These are phyloP conservation scores for Lachnellula hyalina DNA, from an alignment of 2,329 filamentous ascomycete genomes.

Conservation along the genomic window DNA sequence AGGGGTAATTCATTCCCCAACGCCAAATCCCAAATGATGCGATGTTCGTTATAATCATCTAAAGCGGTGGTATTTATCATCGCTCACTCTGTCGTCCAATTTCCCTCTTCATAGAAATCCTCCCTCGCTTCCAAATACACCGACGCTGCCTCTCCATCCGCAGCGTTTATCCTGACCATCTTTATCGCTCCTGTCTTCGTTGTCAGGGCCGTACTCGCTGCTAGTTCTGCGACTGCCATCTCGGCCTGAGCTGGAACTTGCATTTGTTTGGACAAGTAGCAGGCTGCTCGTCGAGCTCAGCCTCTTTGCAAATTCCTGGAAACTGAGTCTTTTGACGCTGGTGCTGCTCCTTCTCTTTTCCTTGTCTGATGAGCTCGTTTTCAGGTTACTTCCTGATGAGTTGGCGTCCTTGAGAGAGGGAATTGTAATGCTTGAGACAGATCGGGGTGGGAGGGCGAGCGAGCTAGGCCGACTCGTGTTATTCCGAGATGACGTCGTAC, in stretches of 20 bases:
- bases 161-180: slow-evolving; percentile 37
- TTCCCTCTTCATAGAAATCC: slow-evolving; percentile 44
- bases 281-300: slow-evolving; percentile 57
- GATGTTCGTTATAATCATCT: slow-evolving; percentile 5
- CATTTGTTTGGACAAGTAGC: slow-evolving; percentile 54
- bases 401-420: slow-evolving; percentile 18
- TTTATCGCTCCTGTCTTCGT: slow-evolving; percentile 2
- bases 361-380: slow-evolving; percentile 15
- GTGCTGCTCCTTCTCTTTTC: slow-evolving; percentile 47
- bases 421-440: slow-evolving; percentile 22
- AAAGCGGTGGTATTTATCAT: neutral
- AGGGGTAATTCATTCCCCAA: neutral
- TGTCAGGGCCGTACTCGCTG: slow-evolving; percentile 20
- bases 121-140: slow-evolving; percentile 48
- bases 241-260: slow-evolving; percentile 26
- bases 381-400: slow-evolving; percentile 7
- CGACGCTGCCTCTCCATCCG: slow-evolving; percentile 52
- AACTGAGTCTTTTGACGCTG: slow-evolving; percentile 53
- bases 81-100: neutral
- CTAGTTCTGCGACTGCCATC: slow-evolving; percentile 21
- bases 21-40: neutral
- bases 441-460: slow-evolving; percentile 24
- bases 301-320: slow-evolving; percentile 56
- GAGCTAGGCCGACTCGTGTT: slow-evolving; percentile 23
- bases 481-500: slow-evolving; percentile 17